Percentiles rank a stretch among this genome's conserved stretches.
phyloP scores from a whole-genome alignment of 257 asterid genomes.

The Verbascum thapsus region DNA sequence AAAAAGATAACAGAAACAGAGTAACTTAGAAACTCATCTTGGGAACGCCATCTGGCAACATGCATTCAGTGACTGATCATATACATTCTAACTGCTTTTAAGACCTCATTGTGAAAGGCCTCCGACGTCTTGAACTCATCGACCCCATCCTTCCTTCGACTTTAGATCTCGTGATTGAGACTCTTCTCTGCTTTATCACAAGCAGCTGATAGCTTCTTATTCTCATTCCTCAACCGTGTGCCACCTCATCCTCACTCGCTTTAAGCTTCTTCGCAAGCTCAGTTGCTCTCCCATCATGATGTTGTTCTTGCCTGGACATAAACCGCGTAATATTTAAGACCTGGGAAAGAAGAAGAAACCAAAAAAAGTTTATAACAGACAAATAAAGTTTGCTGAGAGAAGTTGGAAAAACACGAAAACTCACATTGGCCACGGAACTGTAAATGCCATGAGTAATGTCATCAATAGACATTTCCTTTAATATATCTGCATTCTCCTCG shows the following conservation, averaged over 20 bases:
- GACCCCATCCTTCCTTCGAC: neutral
- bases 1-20: neutral
- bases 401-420: too few relatives aligned
- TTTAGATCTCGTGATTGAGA: conserved; percentile 5
- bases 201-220: neutral
- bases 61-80: neutral
- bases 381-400: too few relatives aligned
- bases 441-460: too few relatives aligned
- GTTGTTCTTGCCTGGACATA: too few relatives aligned
- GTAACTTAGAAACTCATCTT: neutral
- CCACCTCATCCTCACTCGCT: neutral
- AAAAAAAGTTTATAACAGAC: too few relatives aligned
- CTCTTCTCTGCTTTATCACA: neutral
- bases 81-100: neutral
- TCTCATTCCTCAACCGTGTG: neutral
- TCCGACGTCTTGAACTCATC: conserved; percentile 10
- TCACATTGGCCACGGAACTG: too few relatives aligned
- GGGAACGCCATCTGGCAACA: neutral
- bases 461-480: too few relatives aligned
- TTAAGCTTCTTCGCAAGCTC: too few relatives aligned
- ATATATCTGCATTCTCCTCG: too few relatives aligned
- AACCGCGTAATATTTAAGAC: too few relatives aligned
- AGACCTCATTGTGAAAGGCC: conserved; percentile 3
- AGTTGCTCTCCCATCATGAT: too few relatives aligned
- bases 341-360: too few relatives aligned